Percentiles rank a stretch among this genome's conserved stretches.
Conservation (phyloP, 371 early-diverging fungal species). For the Apophysomyces sp. region DNA sequence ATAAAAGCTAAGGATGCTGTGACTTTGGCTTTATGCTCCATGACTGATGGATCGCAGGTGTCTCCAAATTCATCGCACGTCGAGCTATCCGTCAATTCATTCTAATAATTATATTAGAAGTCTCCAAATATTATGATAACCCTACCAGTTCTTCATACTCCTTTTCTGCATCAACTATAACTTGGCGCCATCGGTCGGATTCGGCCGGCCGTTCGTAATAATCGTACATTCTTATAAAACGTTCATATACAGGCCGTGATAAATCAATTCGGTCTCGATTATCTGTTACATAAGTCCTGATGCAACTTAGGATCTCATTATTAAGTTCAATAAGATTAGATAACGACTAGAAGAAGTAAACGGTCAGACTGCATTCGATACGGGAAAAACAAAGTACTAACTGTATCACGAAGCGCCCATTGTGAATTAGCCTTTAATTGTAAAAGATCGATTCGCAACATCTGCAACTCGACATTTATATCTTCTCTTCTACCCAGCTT, state of each 20-base stretch:
- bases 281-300: slow-evolving; percentile 1
- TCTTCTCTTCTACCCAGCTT: slow-evolving; percentile 3
- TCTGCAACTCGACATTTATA: not conserved
- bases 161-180: not conserved
- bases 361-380: not conserved
- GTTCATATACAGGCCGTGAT: not conserved
- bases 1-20: not conserved
- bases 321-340: slow-evolving; percentile 7
- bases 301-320: slow-evolving; percentile 6
- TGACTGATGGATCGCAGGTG: not conserved
- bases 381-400: not conserved
- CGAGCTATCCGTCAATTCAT: not conserved
- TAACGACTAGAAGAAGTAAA: not conserved
- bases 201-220: not conserved
- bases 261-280: not conserved
- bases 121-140: not conserved
- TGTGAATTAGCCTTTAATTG: slow-evolving; percentile 15
- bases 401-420: slow-evolving; percentile 18
- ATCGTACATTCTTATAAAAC: not conserved
- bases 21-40: not conserved
- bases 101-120: not conserved
- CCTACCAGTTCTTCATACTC: slow-evolving; percentile 3
- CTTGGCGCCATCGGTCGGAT: not conserved
- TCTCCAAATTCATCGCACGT: not conserved
- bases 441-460: slow-evolving; percentile 12